A percentile compares a stretch with the other conserved stretches of the same genome.
phyloP scores from a whole-genome alignment of 176 grass and related monocot species.

The Juncus effusus region DNA sequence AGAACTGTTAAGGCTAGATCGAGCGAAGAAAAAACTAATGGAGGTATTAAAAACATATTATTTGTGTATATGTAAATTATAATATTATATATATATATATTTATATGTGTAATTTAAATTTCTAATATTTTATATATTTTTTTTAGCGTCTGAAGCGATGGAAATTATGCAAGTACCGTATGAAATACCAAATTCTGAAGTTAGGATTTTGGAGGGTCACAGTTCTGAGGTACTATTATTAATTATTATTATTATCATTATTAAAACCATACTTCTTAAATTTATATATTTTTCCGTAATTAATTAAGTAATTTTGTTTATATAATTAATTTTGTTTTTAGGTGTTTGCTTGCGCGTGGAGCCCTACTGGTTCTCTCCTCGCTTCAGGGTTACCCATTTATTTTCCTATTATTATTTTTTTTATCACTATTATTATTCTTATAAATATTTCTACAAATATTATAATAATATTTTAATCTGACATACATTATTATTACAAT shows the following conservation, averaged over 20 bases:
- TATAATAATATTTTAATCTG: too few species aligned
- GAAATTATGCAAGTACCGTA: slow-evolving; percentile 45
- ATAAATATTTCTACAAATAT: too few species aligned
- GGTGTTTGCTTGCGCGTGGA: slow-evolving; percentile 99
- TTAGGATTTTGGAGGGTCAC: slow-evolving; percentile 95
- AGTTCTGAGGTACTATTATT: slow-evolving; percentile 63
- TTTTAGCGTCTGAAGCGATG: slow-evolving; percentile 62
- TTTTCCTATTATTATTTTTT: neutral
- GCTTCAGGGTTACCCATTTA: slow-evolving; percentile 68
- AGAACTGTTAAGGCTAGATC: slow-evolving; percentile 54
- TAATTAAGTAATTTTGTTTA: slow-evolving; percentile 18
- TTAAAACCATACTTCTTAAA: too few species aligned
- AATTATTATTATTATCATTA: too few species aligned
- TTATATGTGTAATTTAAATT: neutral
- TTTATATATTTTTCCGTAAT: neutral
- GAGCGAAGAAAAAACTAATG: slow-evolving; percentile 44
- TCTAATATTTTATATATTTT: slow-evolving; percentile 13
- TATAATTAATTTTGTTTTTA: slow-evolving; percentile 35
- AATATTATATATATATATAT: neutral
- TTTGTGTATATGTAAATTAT: neutral
- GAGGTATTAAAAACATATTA: slow-evolving; percentile 47
- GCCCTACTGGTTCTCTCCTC: slow-evolving; percentile 94
- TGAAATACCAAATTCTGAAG: slow-evolving; percentile 76
- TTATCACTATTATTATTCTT: too few species aligned
- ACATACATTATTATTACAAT: too few species aligned